A percentile compares a stretch with the other conserved stretches of the same genome.
Conservation (phyloP, 2,329 filamentous ascomycete genomes). For the Exophiala xenobiotica region DNA sequence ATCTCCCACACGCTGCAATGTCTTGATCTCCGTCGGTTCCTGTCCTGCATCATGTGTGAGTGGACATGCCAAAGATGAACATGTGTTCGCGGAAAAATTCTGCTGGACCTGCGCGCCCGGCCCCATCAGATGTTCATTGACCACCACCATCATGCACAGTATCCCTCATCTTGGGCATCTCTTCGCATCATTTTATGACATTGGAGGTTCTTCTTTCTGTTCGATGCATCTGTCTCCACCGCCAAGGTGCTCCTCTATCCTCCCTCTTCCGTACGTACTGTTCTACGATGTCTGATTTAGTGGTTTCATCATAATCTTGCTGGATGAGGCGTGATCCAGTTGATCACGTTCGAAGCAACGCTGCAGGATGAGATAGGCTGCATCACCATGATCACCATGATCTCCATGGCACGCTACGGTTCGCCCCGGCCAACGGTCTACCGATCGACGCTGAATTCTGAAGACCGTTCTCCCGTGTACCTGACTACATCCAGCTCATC, state of each 20-base stretch:
- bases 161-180: background rate
- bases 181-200: constrained; percentile 1
- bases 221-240: background rate
- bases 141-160: background rate
- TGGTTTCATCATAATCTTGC: no score
- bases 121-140: background rate
- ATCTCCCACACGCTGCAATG: constrained; percentile 11
- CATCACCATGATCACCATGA: background rate
- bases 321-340: no score
- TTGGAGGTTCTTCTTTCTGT: background rate
- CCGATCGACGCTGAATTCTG: background rate
- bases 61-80: constrained; percentile 1
- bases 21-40: background rate
- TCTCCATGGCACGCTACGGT: background rate
- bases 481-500: background rate
- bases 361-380: background rate
- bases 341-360: no score
- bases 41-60: background rate
- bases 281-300: no score
- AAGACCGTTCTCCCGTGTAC: background rate
- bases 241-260: background rate
- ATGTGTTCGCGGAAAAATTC: background rate
- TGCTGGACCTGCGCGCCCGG: background rate
- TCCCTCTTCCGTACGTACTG: background rate
- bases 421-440: background rate